Evolutionary conservation across 345 rosid genomes (phyloP).

Genomic region (Bruguiera sexangula): DNA sequence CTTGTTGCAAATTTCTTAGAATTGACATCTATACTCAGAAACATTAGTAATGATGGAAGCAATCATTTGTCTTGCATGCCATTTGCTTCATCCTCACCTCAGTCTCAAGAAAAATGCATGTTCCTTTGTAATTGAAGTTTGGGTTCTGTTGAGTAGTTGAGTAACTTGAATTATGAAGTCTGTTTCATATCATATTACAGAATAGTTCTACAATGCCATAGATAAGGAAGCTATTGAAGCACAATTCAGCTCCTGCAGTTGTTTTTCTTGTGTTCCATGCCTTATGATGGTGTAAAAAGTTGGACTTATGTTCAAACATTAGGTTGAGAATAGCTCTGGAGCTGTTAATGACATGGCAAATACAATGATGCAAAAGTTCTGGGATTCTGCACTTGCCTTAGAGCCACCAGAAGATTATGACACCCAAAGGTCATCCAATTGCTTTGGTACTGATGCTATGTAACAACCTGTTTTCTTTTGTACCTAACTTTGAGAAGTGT

Average conservation of each 20-base stretch:
- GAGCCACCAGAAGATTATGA: slow-evolving; percentile 91
- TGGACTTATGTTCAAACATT: slow-evolving; percentile 10
- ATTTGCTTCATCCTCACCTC: no score
- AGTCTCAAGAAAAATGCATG: no score
- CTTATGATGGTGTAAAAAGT: background rate
- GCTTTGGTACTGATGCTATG: slow-evolving; percentile 11
- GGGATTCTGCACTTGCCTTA: slow-evolving; percentile 95
- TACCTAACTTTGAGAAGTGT: slow-evolving; percentile 23
- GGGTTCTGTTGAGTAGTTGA: no score
- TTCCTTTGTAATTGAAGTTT: no score
- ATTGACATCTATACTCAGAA: no score
- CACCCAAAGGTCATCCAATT: slow-evolving; percentile 61
- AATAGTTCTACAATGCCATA: background rate
- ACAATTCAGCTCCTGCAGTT: background rate
- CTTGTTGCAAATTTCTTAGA: no score
- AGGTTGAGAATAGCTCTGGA: slow-evolving; percentile 88
- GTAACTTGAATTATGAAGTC: no score
- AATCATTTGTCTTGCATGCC: no score
- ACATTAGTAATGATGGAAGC: no score
- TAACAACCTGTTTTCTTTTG: slow-evolving; percentile 12
- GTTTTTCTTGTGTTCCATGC: background rate
- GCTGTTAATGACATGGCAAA: slow-evolving; percentile 86
- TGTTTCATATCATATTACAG: no score
- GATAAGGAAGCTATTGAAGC: slow-evolving; percentile 1
- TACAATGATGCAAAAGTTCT: slow-evolving; percentile 98